Conservation (phyloP, 768 basidiomycete genomes). For the Suillus ampliporus region DNA sequence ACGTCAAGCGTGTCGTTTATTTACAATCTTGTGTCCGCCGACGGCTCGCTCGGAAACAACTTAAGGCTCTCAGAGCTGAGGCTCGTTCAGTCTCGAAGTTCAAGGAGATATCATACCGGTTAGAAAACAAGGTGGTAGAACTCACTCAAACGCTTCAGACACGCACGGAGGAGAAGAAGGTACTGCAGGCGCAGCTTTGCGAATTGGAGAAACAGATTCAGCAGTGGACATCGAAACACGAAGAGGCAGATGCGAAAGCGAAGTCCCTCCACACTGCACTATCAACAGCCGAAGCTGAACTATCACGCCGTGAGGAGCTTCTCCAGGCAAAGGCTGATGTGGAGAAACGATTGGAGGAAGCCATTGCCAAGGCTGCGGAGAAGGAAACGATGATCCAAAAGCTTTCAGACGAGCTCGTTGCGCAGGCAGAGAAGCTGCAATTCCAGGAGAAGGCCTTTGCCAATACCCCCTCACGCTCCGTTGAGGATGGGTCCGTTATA, state of each 20-base stretch:
- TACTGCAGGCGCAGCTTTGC: slow-evolving; percentile 72
- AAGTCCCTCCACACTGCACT: slow-evolving; percentile 77
- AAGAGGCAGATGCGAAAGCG: slow-evolving; percentile 78
- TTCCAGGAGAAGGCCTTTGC: slow-evolving; percentile 75
- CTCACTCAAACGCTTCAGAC: slow-evolving; percentile 93
- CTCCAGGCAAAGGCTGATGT: slow-evolving; percentile 76
- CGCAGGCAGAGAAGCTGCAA: slow-evolving; percentile 79
- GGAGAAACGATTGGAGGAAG: slow-evolving; percentile 82
- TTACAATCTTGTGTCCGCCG: slow-evolving; percentile 93
- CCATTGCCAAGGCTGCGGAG: slow-evolving; percentile 71
- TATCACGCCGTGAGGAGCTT: slow-evolving; percentile 74
- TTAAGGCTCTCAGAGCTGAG: slow-evolving; percentile 84
- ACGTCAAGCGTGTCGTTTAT: slow-evolving; percentile 78
- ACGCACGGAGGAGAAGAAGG: slow-evolving; percentile 90
- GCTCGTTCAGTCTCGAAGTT: slow-evolving; percentile 97
- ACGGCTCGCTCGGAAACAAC: slow-evolving; percentile 82
- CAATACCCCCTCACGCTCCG: slow-evolving; percentile 62
- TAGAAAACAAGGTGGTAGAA: slow-evolving; percentile 99
- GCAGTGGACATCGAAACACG: slow-evolving; percentile 85
- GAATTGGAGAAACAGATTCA: slow-evolving; percentile 87
- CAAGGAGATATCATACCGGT: slow-evolving; percentile 96
- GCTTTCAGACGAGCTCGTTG: slow-evolving; percentile 76
- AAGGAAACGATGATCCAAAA: slow-evolving; percentile 86
- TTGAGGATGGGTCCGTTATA: slow-evolving; percentile 88
- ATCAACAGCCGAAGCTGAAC: slow-evolving; percentile 70